Evolutionary conservation across 2,329 filamentous ascomycete genomes (phyloP).

Genomic region (Fusarium buharicum): DNA sequence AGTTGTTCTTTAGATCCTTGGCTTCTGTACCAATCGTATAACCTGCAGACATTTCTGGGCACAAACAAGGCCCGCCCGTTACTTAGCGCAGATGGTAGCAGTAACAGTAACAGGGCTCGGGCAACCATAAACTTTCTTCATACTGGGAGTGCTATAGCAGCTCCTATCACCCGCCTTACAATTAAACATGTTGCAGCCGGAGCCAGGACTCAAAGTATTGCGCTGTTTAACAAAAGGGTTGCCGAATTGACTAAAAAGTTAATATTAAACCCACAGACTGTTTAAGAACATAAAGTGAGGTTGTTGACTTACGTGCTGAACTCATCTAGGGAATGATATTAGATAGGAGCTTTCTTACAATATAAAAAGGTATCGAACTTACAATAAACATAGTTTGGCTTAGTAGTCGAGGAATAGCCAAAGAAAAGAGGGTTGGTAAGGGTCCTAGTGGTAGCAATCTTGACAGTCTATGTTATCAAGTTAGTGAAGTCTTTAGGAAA

Average conservation of each 20-base stretch:
- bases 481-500: not conserved
- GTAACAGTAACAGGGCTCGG: constrained; percentile 53
- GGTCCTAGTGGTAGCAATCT: constrained; percentile 53
- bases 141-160: constrained; percentile 54
- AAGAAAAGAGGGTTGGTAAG: constrained; percentile 53
- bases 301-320: constrained; percentile 47
- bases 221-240: constrained; percentile 52
- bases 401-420: constrained; percentile 53
- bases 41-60: no score
- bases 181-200: constrained; percentile 52
- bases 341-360: constrained; percentile 28
- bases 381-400: constrained; percentile 54
- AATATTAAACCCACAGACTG: not conserved
- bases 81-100: constrained; percentile 43
- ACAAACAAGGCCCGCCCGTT: not conserved
- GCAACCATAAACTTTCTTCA: constrained; percentile 55
- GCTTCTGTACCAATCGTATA: no score
- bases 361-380: constrained; percentile 34
- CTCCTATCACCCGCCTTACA: constrained; percentile 49
- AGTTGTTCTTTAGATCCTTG: no score
- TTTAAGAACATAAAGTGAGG: not conserved
- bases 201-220: constrained; percentile 51
- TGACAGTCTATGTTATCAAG: constrained; percentile 49
- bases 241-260: constrained; percentile 45
- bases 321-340: constrained; percentile 46